phyloP scores from a whole-genome alignment of 805 yeast species.

The Metschnikowia continentalis region DNA sequence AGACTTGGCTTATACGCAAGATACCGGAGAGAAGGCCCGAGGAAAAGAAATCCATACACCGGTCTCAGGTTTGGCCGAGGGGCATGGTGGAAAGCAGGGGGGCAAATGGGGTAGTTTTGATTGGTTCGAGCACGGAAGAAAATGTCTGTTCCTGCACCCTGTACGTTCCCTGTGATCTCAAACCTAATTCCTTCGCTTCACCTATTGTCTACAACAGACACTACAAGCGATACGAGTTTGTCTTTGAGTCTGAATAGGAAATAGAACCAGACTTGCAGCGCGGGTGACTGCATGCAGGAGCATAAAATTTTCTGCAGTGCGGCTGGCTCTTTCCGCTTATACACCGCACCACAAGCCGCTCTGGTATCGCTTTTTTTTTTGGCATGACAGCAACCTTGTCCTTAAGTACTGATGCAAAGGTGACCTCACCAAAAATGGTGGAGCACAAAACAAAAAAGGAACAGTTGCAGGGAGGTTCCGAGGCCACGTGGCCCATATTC shows the following conservation, averaged over 20 bases:
- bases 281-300: background rate
- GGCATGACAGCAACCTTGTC: constrained; percentile 2
- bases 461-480: background rate
- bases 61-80: background rate
- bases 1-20: background rate
- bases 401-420: background rate
- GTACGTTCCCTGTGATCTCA: too few relatives aligned
- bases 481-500: too few relatives aligned
- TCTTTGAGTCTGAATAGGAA: background rate
- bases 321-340: background rate
- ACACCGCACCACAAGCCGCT: background rate
- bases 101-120: too few relatives aligned
- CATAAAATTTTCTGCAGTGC: background rate
- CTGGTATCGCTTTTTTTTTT: background rate
- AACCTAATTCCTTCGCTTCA: too few relatives aligned
- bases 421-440: background rate
- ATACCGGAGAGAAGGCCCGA: background rate
- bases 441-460: too few relatives aligned
- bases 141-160: background rate
- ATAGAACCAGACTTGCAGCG: background rate
- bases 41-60: background rate
- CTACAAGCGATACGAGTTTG: background rate
- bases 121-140: background rate
- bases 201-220: too few relatives aligned
- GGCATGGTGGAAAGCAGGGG: too few relatives aligned